Evolutionary conservation across 2,329 filamentous ascomycete genomes (phyloP), one percentile per base, ranked within the genome.

Genomic region (Colletotrichum zoysiae): DNA sequence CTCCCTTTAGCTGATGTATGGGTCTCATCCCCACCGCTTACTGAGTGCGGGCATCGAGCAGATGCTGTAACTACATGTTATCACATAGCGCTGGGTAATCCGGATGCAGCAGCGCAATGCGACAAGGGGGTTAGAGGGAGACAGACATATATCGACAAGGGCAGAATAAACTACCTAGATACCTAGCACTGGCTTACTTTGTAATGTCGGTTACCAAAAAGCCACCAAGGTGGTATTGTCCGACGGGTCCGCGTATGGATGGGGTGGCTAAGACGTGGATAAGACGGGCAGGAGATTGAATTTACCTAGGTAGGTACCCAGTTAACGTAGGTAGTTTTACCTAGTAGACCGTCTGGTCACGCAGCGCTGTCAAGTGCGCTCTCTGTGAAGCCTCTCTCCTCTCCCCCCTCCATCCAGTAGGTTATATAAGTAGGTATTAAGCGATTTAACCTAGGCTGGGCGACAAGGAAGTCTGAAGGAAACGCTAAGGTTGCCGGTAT

Each of bases 361-460:
- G 67, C 70, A 73, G 57, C 61, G 40, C 44, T 62, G n/a, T 73
- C 67, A 66, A 73, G 67, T 67, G 67, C 66, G 48, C 55, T 44
- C 66, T 55, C 55, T 44, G 38, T 60, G 60, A 58, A 33, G 38
- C 26, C n/a, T 20, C 33, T 42, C 50, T 58, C 67, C 70, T 20
- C 8, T 30, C 30, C 30, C 30, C 70, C 46, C 8, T 30, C 30
- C 30, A 2, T 30, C 30, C 30, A 2, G 30, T 30, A 30, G 30
- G 30, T 5, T 30, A 30, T 30, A 3, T 30, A 3, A 30, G 30
- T 30, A 30, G 30, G 55, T 35, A 66, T 71, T 71, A 61, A 70
- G 70, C 66, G 56, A 42, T 71, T 73, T 35, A 50, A 44, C 50
- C 42, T 58, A n/a, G 51, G 42, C 67, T 56, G 48, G 35, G 35